Base-by-base conservation (phyloP, 2,329 filamentous ascomycete species). In the Grosmannia penicillata region DNA sequence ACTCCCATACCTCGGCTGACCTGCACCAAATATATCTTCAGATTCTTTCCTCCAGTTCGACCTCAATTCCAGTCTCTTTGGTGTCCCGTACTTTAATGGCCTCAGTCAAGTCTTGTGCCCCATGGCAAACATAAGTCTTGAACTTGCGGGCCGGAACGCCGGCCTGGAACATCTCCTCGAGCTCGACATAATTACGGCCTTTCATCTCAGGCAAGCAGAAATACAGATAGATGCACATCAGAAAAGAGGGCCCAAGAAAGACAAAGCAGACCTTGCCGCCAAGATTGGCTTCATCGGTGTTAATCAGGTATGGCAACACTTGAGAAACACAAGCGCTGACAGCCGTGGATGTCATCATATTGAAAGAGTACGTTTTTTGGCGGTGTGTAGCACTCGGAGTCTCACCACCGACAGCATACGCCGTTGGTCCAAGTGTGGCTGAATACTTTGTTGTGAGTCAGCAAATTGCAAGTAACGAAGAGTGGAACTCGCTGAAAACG, bases 351-450 rank as follows among this genome's bases (percentile, higher is more conserved):
- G 38, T 42, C 49, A 56, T 52, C 26, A 56, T 52, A 45, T 55
- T 56, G 48, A 55, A 53, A 10, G 47, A 51, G 44, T 55, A 55
- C 0, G 52, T 55, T 42, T 54, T 56, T 43, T 54, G 53, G 6
- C 53, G 46, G 19, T 55, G 48, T 40, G 48, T 45, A 24, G 31
- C 48, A 38, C 47, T 53, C 3, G 54, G 41, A 8, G 52, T 53
- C 42, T 56, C 53, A 15, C 52, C 52, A 18, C 51, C 49, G 10
- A 56, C 45, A 10, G 48, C 50, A 42, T 52, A 56, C 3, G 51
- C 53, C 4, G 51, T 46, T 8, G 53, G 48, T 2, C 51, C 53
- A 3, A 55, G 39, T 3, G 52, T 53, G 8, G 48, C 48, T 38
- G 55, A 51, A 35, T 54, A 53, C 27, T n/a, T n/a, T n/a, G n/a